phyloP scores from a whole-genome alignment of 1,284 basidiomycete genomes.

The Bondarzewia mesenterica region DNA sequence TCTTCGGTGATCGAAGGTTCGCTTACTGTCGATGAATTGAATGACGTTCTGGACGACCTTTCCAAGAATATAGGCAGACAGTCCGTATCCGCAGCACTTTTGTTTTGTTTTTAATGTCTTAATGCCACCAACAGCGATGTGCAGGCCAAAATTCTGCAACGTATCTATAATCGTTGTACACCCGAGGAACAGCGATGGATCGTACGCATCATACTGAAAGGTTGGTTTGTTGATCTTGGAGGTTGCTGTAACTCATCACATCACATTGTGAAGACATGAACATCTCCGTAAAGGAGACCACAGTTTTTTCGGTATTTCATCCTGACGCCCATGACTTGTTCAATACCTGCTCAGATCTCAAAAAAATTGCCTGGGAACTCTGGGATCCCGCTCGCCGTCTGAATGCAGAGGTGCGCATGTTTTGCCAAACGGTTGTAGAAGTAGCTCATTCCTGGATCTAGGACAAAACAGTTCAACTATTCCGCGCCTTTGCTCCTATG shows the following conservation, averaged over 20 bases:
- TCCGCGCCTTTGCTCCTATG: constrained; percentile 86
- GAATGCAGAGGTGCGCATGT: constrained; percentile 43
- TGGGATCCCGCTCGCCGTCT: constrained; percentile 60
- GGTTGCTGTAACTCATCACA: no score
- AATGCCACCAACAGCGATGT: constrained; percentile 46
- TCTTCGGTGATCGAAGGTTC: constrained; percentile 76
- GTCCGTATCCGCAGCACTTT: constrained; percentile 26
- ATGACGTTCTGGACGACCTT: constrained; percentile 71
- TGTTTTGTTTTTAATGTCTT: not conserved
- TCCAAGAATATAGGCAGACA: constrained; percentile 61
- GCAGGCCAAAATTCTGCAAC: constrained; percentile 68
- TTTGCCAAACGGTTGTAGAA: not conserved
- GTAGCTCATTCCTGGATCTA: constrained; percentile 21
- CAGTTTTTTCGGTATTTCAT: constrained; percentile 82
- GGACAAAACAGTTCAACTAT: constrained; percentile 78
- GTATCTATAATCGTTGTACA: constrained; percentile 71
- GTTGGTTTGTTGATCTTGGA: constrained; percentile 25
- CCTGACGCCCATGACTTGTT: constrained; percentile 86
- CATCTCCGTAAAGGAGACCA: constrained; percentile 81
- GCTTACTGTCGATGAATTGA: constrained; percentile 75
- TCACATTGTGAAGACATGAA: constrained; percentile 47
- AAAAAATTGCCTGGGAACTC: constrained; percentile 81
- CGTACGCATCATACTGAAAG: constrained; percentile 88
- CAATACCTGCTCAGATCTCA: constrained; percentile 91
- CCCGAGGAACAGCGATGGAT: constrained; percentile 88